These are phyloP conservation scores for Terana coerulea DNA, from an alignment of 768 basidiomycete genomes.

Conservation along the genomic window DNA sequence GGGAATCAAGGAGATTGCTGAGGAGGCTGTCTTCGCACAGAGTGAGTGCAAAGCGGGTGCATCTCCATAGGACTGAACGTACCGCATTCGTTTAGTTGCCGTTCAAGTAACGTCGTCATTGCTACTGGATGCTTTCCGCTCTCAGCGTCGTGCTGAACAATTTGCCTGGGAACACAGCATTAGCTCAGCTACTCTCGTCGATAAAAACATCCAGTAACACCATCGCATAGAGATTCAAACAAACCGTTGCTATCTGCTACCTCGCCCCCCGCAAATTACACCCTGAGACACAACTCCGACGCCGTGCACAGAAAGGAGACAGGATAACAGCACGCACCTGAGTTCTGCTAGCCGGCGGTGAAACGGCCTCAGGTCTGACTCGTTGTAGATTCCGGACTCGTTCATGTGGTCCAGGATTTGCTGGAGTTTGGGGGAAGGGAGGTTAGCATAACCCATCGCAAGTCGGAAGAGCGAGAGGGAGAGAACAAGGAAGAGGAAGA, in stretches of 20 bases:
- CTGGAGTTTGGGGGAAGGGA: constrained; percentile 35
- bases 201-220: constrained; percentile 1
- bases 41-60: not conserved
- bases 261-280: not conserved
- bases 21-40: constrained; percentile 76
- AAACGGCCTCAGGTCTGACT: constrained; percentile 86
- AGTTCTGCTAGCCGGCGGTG: constrained; percentile 76
- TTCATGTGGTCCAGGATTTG: constrained; percentile 95
- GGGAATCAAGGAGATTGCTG: constrained; percentile 71
- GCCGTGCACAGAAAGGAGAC: not conserved
- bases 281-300: not conserved
- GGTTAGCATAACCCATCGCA: not conserved
- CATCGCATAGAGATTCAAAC: constrained; percentile 1
- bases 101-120: constrained; percentile 83
- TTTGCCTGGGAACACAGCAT: too few species aligned
- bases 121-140: constrained; percentile 81
- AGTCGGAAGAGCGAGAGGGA: not conserved
- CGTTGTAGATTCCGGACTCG: constrained; percentile 93
- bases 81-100: constrained; percentile 93
- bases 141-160: constrained; percentile 80
- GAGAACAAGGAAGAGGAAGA: not conserved
- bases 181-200: too few species aligned
- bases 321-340: constrained; percentile 35
- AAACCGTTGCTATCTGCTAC: constrained; percentile 1
- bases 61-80: constrained; percentile 29